Base-by-base conservation (phyloP, 768 basidiomycete genomes). In the Podaxis sp. region DNA sequence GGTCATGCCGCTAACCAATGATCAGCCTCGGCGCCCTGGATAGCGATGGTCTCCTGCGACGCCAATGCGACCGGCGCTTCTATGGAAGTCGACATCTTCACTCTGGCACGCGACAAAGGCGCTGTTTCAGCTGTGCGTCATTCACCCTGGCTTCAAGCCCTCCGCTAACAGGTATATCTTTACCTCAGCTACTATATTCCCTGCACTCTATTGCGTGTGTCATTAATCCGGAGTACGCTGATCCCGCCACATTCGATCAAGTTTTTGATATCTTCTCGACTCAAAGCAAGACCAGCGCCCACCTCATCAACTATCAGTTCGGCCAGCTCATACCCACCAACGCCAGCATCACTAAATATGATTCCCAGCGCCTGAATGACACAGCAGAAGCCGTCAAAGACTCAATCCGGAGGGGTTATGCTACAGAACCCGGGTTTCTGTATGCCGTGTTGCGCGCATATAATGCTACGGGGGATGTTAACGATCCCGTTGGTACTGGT, bases 11-110 rank as follows among this genome's bases (percentile, higher is more conserved):
- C 48, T 57, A 67, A 26, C 59, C 2, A 15, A 28, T 70, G 68
- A 63, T 39, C 71, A 84, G 89, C 91, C 2, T 79, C 76, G 4
- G 92, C 94, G 0, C 93, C 95, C 3, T 97, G 95, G 94, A 90
- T 97, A 68, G 95, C 95, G 12, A 81, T 95, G 66, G 84, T 97
- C 54, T 83, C 87, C 2, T 96, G 95, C 73, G 94, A 96, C 70
- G 70, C 71, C 61, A 95, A 95, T 72, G 81, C 87, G 17, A 92
- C 92, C 15, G 76, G 83, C 63, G 78, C 84, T 2, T 86, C 87
- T 1, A 71, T 78, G 68, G 78, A 83, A 2, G 72, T 78, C 53
- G 95, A 97, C 71, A 83, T 96, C 57, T 94, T 97, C 74, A 93
- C 92, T 0, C 79, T 93, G 46, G 93, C 92, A 22, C 79, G 82